Evolutionary conservation across 108 stramenopile species (phyloP).

Genomic region (Skeletonema potamos): DNA sequence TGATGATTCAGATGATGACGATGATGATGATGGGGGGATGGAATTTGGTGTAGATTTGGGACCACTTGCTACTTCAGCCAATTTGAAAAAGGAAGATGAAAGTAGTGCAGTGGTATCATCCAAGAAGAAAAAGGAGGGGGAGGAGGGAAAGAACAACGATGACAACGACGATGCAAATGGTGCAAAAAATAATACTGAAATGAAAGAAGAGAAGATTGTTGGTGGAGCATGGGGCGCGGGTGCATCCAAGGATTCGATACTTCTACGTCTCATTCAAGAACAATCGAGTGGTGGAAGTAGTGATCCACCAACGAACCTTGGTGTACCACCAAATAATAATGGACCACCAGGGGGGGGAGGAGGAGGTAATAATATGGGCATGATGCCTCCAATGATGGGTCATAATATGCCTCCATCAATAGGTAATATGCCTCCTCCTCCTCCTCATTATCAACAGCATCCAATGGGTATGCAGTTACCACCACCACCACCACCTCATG

Average conservation of each 20-base stretch:
- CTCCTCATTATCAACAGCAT: too few relatives aligned
- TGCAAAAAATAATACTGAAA: slow-evolving; percentile 5
- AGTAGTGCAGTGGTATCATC: background rate
- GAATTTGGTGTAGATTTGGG: slow-evolving; percentile 36
- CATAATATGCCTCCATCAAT: background rate
- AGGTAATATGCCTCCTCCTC: too few relatives aligned
- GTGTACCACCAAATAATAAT: slow-evolving; percentile 15
- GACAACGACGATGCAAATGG: background rate
- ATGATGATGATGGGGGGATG: slow-evolving; percentile 30
- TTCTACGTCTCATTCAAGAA: slow-evolving; percentile 76
- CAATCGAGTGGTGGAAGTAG: slow-evolving; percentile 46
- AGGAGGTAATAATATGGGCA: too few relatives aligned
- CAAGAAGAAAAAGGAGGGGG: background rate
- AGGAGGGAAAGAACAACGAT: background rate
- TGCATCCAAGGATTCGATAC: slow-evolving; percentile 63
- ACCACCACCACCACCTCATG: background rate
- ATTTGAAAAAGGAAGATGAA: slow-evolving; percentile 17
- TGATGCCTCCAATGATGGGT: background rate
- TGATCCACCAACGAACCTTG: slow-evolving; percentile 5
- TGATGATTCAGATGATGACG: slow-evolving; percentile 40
- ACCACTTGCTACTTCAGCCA: slow-evolving; percentile 6
- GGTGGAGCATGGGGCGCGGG: slow-evolving; percentile 91
- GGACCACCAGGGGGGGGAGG: background rate
- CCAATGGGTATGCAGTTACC: background rate
- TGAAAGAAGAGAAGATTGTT: slow-evolving; percentile 31